Conservation (phyloP, 768 basidiomycete species). For the Lactarius indigo region DNA sequence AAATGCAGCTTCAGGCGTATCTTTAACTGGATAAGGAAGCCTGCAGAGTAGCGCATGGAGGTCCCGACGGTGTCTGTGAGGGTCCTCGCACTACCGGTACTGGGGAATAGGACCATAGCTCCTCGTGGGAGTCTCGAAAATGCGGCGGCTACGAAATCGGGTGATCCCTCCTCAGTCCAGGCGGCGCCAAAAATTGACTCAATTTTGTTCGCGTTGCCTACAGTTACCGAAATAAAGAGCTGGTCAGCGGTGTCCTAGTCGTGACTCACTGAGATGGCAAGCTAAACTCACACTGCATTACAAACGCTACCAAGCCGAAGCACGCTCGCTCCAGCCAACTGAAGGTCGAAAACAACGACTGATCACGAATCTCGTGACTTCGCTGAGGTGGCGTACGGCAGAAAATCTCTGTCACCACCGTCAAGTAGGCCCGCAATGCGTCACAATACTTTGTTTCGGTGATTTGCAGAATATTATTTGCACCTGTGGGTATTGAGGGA, state of each 20-base stretch:
- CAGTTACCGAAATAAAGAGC: neutral
- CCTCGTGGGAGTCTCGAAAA: neutral
- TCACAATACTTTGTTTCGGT: neutral
- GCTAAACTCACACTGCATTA: slow-evolving; percentile 10
- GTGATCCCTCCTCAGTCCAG: too few relatives aligned
- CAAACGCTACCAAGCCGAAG: slow-evolving; percentile 8
- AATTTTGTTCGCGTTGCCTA: neutral
- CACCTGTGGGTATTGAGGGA: neutral
- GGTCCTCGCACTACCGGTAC: neutral
- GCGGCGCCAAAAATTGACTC: slow-evolving; percentile 12
- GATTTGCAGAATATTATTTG: slow-evolving; percentile 1
- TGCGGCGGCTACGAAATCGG: neutral
- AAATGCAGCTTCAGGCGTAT: neutral
- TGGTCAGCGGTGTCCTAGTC: neutral
- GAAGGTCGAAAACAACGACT: neutral
- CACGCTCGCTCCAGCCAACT: slow-evolving; percentile 7
- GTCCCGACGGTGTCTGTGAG: neutral
- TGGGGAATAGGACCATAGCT: neutral
- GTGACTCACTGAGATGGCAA: too few relatives aligned
- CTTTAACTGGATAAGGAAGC: slow-evolving; percentile 4
- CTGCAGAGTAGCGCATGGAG: neutral
- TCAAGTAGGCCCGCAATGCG: neutral
- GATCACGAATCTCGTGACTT: neutral
- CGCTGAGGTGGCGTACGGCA: neutral
- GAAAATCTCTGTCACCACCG: neutral